Evolutionary conservation across 306 rosid genomes (phyloP), one percentile per base, ranked within the genome.

Genomic region (Spatholobus suberectus): DNA sequence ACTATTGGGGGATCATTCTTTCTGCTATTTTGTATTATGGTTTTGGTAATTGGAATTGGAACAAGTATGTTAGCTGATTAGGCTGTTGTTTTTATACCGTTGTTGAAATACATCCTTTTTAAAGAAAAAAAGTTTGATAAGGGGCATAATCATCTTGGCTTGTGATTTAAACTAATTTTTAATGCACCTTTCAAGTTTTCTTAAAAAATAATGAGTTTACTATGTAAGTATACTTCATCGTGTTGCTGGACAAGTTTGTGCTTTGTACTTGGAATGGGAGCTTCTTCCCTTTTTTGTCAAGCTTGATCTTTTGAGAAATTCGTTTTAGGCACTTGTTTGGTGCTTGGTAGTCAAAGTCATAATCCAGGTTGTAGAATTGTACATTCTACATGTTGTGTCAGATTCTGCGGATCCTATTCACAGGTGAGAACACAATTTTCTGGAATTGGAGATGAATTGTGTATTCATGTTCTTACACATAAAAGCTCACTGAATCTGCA

Each of bases 231-330:
- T 78, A 10, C 12, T 62, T 62, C 62, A 49, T 49, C 57, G 20
- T 41, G 12, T 73, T 40, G 51, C 49, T 35, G 24, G 52, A 38
- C 35, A 38, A 75, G 58, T 58, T 72, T 85, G 83, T 40, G 35
- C 68, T 38, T 46, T 46, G 29, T 51, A 9, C 26, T 35, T 51
- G 23, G 67, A 20, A 58, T 14, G 8, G 38, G 26, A 29, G 35
- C 11, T 32, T 41, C 65, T 40, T 66, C 17, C 41, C 18, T 68
- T 79, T 61, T n/a, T 46, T 46, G 43, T 71, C 8, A 49, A 41
- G 63, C 34, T 59, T 52, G 67, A 51, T 43, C 40, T 24, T 24
- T 40, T 72, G 7, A 77, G 40, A 71, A 24, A 32, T n/a, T 26
- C 6, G 13, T 6, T 49, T 73, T 38, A 29, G 8, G 38, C 40